Conservation (phyloP, 2,329 filamentous ascomycete species). For the Venturia pyrina region DNA sequence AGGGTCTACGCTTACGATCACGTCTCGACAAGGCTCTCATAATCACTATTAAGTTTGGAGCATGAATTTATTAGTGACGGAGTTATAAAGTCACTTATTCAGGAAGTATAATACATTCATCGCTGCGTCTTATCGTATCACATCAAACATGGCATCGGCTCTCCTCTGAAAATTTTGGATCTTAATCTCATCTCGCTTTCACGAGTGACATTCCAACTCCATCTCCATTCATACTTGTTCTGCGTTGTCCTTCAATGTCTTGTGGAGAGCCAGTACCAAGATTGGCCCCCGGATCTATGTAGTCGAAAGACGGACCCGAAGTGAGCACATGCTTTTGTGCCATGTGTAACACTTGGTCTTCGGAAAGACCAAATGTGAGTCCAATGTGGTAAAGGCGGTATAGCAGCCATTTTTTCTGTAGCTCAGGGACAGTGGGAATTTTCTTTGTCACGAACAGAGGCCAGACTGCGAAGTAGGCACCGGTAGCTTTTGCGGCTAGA, state of each 20-base stretch:
- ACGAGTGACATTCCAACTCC: not conserved
- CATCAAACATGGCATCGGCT: not conserved
- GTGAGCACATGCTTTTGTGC: constrained; percentile 18
- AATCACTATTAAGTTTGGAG: no score
- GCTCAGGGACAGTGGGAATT: constrained; percentile 25
- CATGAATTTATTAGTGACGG: no score
- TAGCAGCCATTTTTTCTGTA: constrained; percentile 27
- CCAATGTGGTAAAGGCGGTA: constrained; percentile 28
- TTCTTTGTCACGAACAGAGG: constrained; percentile 30
- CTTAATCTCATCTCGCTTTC: not conserved
- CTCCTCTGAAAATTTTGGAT: not conserved
- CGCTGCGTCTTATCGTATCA: not conserved
- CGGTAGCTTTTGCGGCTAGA: constrained; percentile 28
- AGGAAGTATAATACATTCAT: not conserved
- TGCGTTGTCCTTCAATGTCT: not conserved
- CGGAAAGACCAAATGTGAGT: constrained; percentile 25
- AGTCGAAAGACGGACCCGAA: constrained; percentile 7
- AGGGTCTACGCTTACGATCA: no score
- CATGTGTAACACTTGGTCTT: constrained; percentile 25
- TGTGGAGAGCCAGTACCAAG: not conserved
- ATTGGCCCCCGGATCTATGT: not conserved
- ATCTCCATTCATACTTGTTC: not conserved
- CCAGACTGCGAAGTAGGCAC: constrained; percentile 31
- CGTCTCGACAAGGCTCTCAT: no score
- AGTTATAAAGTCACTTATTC: not conserved